Evolutionary conservation across 257 asterid genomes (phyloP).

Genomic region (Scutellaria minor): DNA sequence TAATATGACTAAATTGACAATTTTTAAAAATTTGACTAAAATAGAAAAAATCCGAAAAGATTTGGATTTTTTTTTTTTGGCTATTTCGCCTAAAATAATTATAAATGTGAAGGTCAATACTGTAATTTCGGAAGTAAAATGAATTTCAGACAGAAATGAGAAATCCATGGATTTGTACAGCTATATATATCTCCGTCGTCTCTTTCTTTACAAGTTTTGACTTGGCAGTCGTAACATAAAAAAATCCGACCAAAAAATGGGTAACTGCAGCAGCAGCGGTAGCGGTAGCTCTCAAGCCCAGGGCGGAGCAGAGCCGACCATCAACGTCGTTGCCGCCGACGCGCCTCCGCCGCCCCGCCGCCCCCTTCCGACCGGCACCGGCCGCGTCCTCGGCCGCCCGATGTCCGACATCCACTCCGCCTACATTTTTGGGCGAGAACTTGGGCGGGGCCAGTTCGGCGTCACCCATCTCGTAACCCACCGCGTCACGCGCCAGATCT

Average conservation of each 20-base stretch:
- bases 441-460: conserved; percentile 96
- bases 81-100: too few species aligned
- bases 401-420: conserved; percentile 65
- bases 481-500: conserved; percentile 55
- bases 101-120: too few species aligned
- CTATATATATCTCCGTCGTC: not conserved
- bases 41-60: too few species aligned
- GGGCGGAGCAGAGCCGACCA: conserved; percentile 30
- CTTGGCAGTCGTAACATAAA: conserved; percentile 42
- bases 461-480: conserved; percentile 75
- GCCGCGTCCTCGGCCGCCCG: conserved; percentile 82
- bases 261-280: conserved; percentile 61
- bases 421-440: conserved; percentile 79
- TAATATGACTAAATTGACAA: too few species aligned
- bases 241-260: conserved; percentile 51
- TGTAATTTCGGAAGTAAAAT: too few species aligned
- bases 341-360: conserved; percentile 74
- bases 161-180: not conserved
- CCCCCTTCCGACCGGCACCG: conserved; percentile 58
- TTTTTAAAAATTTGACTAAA: too few species aligned
- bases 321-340: conserved; percentile 61
- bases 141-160: not conserved
- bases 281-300: conserved; percentile 45
- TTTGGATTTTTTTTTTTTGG: too few species aligned
- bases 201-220: conserved; percentile 34